These are phyloP conservation scores for Casuarina glauca DNA, from an alignment of 306 rosid genomes.

Conservation along the genomic window DNA sequence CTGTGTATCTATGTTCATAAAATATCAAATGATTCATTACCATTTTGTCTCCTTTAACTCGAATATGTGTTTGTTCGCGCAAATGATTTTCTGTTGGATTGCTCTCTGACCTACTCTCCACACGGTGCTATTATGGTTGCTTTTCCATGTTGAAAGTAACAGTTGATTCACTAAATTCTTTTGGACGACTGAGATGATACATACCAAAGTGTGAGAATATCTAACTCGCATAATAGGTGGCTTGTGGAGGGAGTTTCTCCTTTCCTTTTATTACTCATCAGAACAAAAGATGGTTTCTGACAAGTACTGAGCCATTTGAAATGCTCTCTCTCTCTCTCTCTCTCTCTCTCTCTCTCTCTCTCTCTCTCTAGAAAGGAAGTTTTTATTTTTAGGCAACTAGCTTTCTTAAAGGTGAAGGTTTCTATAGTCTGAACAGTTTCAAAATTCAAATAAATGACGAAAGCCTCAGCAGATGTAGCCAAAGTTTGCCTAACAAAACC, in stretches of 20 bases:
- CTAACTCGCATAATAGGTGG: too few relatives aligned
- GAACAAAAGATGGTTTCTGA: background rate
- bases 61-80: background rate
- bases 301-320: background rate
- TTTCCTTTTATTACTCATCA: too few relatives aligned
- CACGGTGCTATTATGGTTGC: background rate
- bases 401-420: slow-evolving; percentile 1
- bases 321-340: background rate
- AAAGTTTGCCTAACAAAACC: slow-evolving; percentile 17
- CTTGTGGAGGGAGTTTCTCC: background rate
- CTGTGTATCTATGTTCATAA: background rate
- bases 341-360: background rate
- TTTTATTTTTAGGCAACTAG: too few relatives aligned
- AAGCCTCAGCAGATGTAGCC: slow-evolving; percentile 23
- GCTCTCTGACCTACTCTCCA: background rate
- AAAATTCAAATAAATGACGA: background rate
- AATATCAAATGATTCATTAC: background rate
- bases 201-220: too few relatives aligned
- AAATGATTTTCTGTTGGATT: background rate
- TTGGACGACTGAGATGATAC: too few relatives aligned
- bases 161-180: background rate
- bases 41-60: background rate
- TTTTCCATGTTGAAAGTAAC: background rate
- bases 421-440: background rate
- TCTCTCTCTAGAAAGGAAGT: background rate